Percentiles rank a stretch among this genome's conserved stretches.
Conservation (phyloP, 768 basidiomycete species). For the Lyophyllum decastes region DNA sequence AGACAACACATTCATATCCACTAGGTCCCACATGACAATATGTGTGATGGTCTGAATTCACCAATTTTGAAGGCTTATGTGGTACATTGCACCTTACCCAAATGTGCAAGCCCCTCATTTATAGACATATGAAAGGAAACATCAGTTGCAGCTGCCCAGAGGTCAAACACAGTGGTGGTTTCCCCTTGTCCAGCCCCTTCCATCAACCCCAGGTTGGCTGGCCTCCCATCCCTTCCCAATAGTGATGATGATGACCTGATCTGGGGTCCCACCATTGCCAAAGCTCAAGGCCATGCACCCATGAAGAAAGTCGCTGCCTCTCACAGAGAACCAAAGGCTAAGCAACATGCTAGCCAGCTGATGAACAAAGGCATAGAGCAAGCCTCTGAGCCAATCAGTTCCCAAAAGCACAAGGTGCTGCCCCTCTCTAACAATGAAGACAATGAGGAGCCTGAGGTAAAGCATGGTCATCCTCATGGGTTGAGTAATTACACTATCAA, state of each 20-base stretch:
- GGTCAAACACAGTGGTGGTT: too few species aligned
- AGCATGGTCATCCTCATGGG: conserved; percentile 15
- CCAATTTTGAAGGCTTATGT: too few species aligned
- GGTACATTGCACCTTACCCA: too few species aligned
- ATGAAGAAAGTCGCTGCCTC: neutral
- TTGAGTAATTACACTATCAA: conserved; percentile 17
- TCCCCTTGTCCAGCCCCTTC: neutral
- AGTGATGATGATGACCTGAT: neutral
- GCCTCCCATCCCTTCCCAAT: neutral
- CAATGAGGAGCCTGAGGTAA: neutral
- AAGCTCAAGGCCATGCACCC: neutral
- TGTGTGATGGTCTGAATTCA: too few species aligned
- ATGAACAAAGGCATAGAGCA: neutral
- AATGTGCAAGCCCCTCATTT: too few species aligned
- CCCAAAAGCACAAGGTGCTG: neutral
- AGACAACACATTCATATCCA: too few species aligned
- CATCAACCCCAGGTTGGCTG: neutral
- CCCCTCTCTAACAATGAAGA: neutral
- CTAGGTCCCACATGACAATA: too few species aligned
- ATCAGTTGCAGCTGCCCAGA: too few species aligned
- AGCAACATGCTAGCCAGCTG: neutral
- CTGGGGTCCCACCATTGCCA: conserved; percentile 7
- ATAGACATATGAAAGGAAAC: too few species aligned
- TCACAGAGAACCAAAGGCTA: too few species aligned
- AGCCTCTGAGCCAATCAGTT: neutral